Evolutionary conservation across 768 basidiomycete genomes (phyloP), one percentile per base, ranked within the genome.

Genomic region (Austroboletus eburneus): DNA sequence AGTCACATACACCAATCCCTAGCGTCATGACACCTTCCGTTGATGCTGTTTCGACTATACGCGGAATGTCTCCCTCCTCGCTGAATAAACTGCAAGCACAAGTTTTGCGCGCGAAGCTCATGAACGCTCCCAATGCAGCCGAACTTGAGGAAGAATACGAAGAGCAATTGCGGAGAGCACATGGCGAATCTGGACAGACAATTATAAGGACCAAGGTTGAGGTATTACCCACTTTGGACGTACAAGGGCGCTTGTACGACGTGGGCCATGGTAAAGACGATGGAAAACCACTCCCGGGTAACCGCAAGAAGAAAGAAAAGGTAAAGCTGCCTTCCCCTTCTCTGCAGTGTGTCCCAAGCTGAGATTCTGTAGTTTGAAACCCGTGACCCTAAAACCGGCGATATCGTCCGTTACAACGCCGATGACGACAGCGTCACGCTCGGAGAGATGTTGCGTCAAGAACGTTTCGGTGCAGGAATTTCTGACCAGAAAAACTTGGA

Each of bases 41-140:
- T 18, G 56, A 63, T 20, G 49, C 57, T 12, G 49, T 56, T 44
- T 56, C 69, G 9, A 70, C 62, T 21, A 58, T 48, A 10, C 74
- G 83, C 5, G 75, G 75, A 1, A 59, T 88, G 45, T 87, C 87
- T 0, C 83, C 85, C 3, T 85, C 85, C 2, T 88, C 87, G 14
- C 70, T 98, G 38, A 98, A 99, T 65, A 87, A 83, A 59, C 68
- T 99, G 2, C 95, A 99, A 65, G 95, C 95, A 4, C 85, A 85
- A 55, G 93, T 96, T 2, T 71, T 99, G 9, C 83, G 91, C 29
- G 94, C 96, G 4, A 94, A 87, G 63, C 74, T 99, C 25, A 87
- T 88, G 77, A 82, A 79, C 25, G 75, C 80, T n/a, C 75, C 86
- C 2, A 78, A 91, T 57, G 89, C 92, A 8, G 78, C 76, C 18